Conservation (phyloP, 139 green algal genomes). For the Chlorella vulgaris region DNA sequence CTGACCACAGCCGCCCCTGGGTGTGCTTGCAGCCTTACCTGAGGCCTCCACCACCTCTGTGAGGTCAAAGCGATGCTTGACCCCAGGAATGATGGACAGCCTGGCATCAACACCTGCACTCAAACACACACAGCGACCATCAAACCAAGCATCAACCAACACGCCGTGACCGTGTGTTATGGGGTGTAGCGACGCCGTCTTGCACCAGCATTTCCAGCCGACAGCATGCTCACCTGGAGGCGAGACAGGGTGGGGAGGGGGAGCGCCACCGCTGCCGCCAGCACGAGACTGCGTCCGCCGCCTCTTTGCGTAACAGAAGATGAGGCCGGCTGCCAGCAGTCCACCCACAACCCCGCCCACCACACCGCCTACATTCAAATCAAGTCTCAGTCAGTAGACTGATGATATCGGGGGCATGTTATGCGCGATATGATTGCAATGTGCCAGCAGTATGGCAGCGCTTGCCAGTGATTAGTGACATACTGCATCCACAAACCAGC, state of each 20-base stretch:
- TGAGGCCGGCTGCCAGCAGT: background rate
- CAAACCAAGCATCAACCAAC: too few relatives aligned
- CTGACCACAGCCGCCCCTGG: too few relatives aligned
- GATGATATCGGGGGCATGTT: too few relatives aligned
- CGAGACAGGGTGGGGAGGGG: too few relatives aligned
- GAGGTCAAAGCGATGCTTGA: constrained; percentile 19
- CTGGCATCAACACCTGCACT: background rate
- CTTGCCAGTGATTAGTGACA: too few relatives aligned
- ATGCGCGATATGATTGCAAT: too few relatives aligned
- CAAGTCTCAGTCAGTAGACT: background rate
- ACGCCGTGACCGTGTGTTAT: too few relatives aligned
- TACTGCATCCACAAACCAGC: background rate
- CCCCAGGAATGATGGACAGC: constrained; percentile 9
- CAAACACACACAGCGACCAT: too few relatives aligned
- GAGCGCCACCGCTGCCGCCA: background rate
- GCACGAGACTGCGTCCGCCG: background rate
- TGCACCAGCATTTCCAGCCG: too few relatives aligned
- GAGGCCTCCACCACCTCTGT: constrained; percentile 19
- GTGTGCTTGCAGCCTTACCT: background rate
- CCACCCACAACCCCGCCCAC: background rate
- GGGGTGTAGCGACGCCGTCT: too few relatives aligned
- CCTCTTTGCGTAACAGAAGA: background rate
- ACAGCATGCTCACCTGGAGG: too few relatives aligned
- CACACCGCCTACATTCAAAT: background rate
- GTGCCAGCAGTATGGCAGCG: too few relatives aligned